Evolutionary conservation across 352 stramenopile genomes (phyloP).

Genomic region (Pythium phragmiticola): DNA sequence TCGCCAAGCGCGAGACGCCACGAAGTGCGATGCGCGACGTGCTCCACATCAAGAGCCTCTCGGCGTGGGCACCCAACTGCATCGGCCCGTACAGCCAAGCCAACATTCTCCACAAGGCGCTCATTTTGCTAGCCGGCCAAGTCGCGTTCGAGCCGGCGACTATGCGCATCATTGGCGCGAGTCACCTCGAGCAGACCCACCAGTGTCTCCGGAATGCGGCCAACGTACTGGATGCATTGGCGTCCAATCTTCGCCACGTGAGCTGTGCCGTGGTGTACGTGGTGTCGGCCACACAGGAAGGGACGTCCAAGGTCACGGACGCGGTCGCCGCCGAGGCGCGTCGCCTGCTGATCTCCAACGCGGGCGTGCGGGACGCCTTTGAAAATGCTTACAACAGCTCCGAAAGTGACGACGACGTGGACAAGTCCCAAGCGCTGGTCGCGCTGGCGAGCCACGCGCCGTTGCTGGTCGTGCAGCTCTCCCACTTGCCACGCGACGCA

Average conservation of each 20-base stretch:
- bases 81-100: conserved; percentile 99
- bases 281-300: conserved; percentile 13
- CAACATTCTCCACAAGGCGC: conserved; percentile 88
- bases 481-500: conserved; percentile 60
- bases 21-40: conserved; percentile 72
- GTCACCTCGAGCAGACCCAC: conserved; percentile 40
- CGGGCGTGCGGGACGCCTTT: conserved; percentile 47
- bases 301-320: neutral
- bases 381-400: conserved; percentile 62
- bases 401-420: conserved; percentile 72
- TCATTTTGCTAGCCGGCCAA: conserved; percentile 97
- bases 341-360: conserved; percentile 45
- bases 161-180: conserved; percentile 87
- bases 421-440: conserved; percentile 52
- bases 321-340: conserved; percentile 4
- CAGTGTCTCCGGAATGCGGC: conserved; percentile 69
- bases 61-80: conserved; percentile 96
- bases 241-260: conserved; percentile 80
- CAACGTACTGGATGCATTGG: conserved; percentile 66
- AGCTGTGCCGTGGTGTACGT: conserved; percentile 66
- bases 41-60: conserved; percentile 96
- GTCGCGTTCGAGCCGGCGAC: conserved; percentile 94
- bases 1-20: conserved; percentile 55
- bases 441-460: conserved; percentile 49
- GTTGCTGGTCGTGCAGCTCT: conserved; percentile 65